Evolutionary conservation across 2,329 filamentous ascomycete genomes (phyloP), one percentile per base, ranked within the genome.

Genomic region (Gaeumannomyces sp.): DNA sequence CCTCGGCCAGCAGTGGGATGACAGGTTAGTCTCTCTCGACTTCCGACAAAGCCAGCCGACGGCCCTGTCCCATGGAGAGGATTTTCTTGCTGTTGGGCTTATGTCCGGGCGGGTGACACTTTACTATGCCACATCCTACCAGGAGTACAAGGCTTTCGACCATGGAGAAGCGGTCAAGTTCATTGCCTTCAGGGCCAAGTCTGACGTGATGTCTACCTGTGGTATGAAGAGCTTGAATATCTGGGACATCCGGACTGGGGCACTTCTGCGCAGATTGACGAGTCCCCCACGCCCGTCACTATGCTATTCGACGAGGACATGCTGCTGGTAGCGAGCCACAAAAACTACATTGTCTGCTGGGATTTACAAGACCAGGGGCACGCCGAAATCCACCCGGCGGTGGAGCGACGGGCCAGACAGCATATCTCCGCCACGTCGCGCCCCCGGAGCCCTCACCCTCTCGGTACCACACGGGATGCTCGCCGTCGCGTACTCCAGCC

Each of bases 111-210:
- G 45, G 25, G 68, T 73, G 25, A 33, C 61, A 5, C 61, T 74
- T 59, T 74, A 74, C 65, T 64, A 71, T 58, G 59, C 67, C 3
- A 67, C 63, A 25, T 72, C 72, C 11, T 72, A 67, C 62, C 72
- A 73, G 60, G 71, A 73, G 63, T 71, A 71, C 66, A 70, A 67
- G 29, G 61, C 58, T 27, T 61, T 73, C 31, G 60, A 69, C 3
- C 73, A 76, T 65, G 71, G 72, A 8, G 73, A 76, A 62, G 27
- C 69, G 3, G 70, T 76, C 35, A 72, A 66, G 45, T 67, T 74
- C n/a, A 64, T 78, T 62, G 50, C 67, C 38, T 76, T 77, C 67
- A 71, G 71, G 60, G 38, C 28, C 22, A 70, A 72, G 56, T 69
- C 69, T 2, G 68, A 73, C 64, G 59, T 74, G 8, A 53, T 77